Percentiles rank a stretch among this genome's conserved stretches.
phyloP scores from a whole-genome alignment of 805 yeast genomes.

The Lipomyces yamanashiensis region DNA sequence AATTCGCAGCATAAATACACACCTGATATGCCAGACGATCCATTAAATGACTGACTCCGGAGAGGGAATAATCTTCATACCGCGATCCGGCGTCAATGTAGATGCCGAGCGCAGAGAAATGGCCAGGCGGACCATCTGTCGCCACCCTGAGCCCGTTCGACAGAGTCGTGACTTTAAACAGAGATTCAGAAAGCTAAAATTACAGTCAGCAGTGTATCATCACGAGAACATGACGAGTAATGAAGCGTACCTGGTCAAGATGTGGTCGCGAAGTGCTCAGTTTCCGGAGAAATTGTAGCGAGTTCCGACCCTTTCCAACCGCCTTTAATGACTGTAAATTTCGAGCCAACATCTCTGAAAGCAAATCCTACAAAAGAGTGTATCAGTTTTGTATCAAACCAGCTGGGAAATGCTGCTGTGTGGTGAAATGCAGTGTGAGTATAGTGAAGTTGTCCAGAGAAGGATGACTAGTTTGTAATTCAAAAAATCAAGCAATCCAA shows the following conservation, averaged over 20 bases:
- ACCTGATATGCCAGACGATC: constrained; percentile 75
- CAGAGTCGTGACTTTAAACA: constrained; percentile 50
- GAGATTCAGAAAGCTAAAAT: constrained; percentile 5
- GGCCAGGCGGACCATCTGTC: constrained; percentile 85
- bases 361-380: too few species aligned
- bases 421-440: too few species aligned
- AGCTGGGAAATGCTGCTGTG: too few species aligned
- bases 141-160: constrained; percentile 81
- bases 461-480: too few species aligned
- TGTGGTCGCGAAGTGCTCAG: constrained; percentile 7
- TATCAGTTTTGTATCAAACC: too few species aligned
- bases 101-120: constrained; percentile 87
- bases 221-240: background rate
- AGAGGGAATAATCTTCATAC: constrained; percentile 62
- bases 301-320: background rate
- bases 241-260: background rate
- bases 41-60: constrained; percentile 80
- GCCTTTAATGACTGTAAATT: background rate
- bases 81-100: constrained; percentile 91
- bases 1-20: background rate
- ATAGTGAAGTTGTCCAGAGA: too few species aligned
- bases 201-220: background rate
- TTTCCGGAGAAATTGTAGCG: constrained; percentile 4
- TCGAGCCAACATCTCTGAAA: background rate
- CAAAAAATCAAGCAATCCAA: too few species aligned